These are phyloP conservation scores for Ustilago curta DNA, from an alignment of 1,284 basidiomycete species.

Conservation along the genomic window DNA sequence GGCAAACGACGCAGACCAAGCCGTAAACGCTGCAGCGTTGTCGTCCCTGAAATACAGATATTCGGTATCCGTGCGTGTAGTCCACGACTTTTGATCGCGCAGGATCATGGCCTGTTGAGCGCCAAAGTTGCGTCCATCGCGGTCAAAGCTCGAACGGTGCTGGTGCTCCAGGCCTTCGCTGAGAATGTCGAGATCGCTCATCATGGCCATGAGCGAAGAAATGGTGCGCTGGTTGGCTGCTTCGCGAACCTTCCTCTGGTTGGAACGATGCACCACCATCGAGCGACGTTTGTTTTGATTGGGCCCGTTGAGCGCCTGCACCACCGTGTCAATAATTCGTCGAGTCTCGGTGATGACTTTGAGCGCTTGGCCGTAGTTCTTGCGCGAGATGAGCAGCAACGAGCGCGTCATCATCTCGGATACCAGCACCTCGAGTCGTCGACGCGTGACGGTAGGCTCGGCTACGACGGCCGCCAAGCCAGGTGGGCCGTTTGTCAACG, in stretches of 20 bases:
- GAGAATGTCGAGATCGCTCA: constrained; percentile 60
- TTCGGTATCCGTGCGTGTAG: constrained; percentile 58
- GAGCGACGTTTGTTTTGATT: constrained; percentile 31
- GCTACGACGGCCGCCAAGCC: constrained; percentile 55
- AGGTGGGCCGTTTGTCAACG: constrained; percentile 48
- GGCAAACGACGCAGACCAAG: constrained; percentile 49
- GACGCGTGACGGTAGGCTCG: constrained; percentile 60
- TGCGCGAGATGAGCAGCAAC: constrained; percentile 59
- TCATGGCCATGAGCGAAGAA: constrained; percentile 59
- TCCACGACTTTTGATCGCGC: constrained; percentile 65
- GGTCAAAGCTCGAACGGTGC: constrained; percentile 53
- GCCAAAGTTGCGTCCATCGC: constrained; percentile 60
- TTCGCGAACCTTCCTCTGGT: constrained; percentile 51
- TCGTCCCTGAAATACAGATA: constrained; percentile 56
- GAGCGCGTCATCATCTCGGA: constrained; percentile 66
- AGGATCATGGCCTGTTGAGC: constrained; percentile 66
- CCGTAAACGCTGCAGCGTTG: constrained; percentile 58
- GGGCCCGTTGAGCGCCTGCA: constrained; percentile 52
- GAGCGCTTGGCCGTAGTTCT: constrained; percentile 60
- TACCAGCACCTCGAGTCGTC: constrained; percentile 61
- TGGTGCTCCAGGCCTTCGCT: constrained; percentile 58
- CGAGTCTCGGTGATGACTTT: constrained; percentile 59
- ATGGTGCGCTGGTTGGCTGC: constrained; percentile 52
- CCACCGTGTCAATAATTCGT: constrained; percentile 65
- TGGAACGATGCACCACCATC: constrained; percentile 36